Percentiles rank a stretch among this genome's conserved stretches.
These are phyloP conservation scores for Nothopassalora personata DNA, from an alignment of 2,329 filamentous ascomycete genomes.

Conservation along the genomic window DNA sequence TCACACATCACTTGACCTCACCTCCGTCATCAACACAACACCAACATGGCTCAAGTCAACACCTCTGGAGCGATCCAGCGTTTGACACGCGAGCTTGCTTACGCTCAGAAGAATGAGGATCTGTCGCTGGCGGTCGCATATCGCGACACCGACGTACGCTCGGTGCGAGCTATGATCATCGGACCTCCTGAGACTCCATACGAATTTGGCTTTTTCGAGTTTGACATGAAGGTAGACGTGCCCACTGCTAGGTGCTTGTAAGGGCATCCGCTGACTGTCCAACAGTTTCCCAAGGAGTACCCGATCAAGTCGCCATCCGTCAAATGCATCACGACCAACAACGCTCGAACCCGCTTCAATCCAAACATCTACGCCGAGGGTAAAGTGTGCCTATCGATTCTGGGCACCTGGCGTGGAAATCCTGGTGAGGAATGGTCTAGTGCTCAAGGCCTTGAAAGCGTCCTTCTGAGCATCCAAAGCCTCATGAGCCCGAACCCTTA, in stretches of 20 bases:
- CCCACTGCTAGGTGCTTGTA: neutral
- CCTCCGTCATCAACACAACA: neutral
- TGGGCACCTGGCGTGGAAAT: constrained; percentile 86
- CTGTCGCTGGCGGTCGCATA: constrained; percentile 84
- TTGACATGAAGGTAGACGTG: constrained; percentile 37
- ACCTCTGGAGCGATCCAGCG: constrained; percentile 27
- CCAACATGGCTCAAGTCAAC: constrained; percentile 24
- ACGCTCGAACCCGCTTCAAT: constrained; percentile 85
- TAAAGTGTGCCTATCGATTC: constrained; percentile 75
- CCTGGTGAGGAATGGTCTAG: constrained; percentile 93
- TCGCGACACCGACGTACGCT: constrained; percentile 80
- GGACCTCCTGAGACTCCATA: constrained; percentile 76
- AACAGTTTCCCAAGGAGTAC: constrained; percentile 60
- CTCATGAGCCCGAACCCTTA: constrained; percentile 91
- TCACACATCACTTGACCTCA: constrained; percentile 1
- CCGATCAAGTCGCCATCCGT: constrained; percentile 60
- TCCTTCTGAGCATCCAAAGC: constrained; percentile 92
- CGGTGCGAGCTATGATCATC: constrained; percentile 80
- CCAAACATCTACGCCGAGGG: constrained; percentile 92
- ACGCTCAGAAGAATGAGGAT: constrained; percentile 77
- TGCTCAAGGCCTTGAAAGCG: constrained; percentile 88
- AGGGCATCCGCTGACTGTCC: neutral
- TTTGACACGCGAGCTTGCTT: constrained; percentile 66
- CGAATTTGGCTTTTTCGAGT: constrained; percentile 96
- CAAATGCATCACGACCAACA: constrained; percentile 75